These are phyloP conservation scores for Paecilomyces sp. DNA, from an alignment of 2,329 filamentous ascomycete genomes.

Conservation along the genomic window DNA sequence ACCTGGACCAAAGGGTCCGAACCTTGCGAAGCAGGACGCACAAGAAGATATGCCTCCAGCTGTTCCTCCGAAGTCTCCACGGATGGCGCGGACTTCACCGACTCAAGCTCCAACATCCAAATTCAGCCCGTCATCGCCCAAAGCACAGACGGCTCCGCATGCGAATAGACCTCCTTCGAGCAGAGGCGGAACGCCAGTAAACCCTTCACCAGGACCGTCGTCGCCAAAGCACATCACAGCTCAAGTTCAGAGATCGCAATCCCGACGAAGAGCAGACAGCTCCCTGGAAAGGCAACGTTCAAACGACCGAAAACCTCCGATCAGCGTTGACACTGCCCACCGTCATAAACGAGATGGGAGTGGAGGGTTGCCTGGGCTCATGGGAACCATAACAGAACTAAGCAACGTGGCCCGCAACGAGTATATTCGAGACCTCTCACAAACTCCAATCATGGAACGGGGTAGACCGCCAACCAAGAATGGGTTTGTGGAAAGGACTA, in stretches of 20 bases:
- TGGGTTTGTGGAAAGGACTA: slow-evolving; percentile 1
- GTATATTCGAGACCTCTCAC: slow-evolving; percentile 4
- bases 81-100: slow-evolving; percentile 9
- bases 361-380: neutral
- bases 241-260: neutral
- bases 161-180: neutral
- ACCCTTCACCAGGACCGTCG: neutral
- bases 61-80: slow-evolving; percentile 21
- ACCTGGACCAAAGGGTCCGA: neutral
- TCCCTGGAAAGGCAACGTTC: slow-evolving; percentile 4
- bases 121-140: neutral
- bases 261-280: neutral
- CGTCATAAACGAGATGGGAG: slow-evolving; percentile 8
- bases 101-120: slow-evolving; percentile 3
- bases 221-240: slow-evolving; percentile 3
- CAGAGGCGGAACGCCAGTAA: neutral
- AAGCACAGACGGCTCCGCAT: neutral
- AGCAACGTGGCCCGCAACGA: neutral
- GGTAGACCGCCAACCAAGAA: slow-evolving; percentile 8
- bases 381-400: neutral
- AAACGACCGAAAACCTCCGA: neutral
- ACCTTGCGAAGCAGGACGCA: neutral
- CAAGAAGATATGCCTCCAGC: slow-evolving; percentile 11
- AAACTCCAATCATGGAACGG: slow-evolving; percentile 6
- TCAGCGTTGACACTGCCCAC: neutral